Evolutionary conservation across 257 asterid genomes (phyloP).

Genomic region (Verbascum thapsus): DNA sequence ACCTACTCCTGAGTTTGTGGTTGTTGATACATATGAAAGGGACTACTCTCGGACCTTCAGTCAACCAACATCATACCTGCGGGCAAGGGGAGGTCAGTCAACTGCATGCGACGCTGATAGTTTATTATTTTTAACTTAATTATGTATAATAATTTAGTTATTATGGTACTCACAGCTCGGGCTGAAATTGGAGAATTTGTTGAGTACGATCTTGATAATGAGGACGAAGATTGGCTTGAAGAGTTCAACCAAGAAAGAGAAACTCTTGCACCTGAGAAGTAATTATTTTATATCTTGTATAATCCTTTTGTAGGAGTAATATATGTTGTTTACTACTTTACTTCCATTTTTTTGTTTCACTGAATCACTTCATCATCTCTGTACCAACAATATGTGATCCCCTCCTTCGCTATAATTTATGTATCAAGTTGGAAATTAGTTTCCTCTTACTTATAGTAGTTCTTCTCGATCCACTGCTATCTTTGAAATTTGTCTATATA

Average conservation of each 20-base stretch:
- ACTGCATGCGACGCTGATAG: slow-evolving; percentile 17
- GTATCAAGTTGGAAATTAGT: background rate
- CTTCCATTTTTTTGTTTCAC: slow-evolving; percentile 7
- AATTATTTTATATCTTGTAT: slow-evolving; percentile 36
- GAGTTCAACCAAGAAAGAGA: slow-evolving; percentile 79
- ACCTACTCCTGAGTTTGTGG: slow-evolving; percentile 90
- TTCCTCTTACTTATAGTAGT: background rate
- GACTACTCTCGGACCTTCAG: slow-evolving; percentile 87
- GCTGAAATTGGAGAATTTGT: slow-evolving; percentile 97
- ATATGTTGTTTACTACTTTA: background rate
- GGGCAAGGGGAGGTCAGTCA: slow-evolving; percentile 90
- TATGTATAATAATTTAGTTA: slow-evolving; percentile 24
- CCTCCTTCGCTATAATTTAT: background rate
- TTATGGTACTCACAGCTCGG: slow-evolving; percentile 61
- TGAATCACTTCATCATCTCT: slow-evolving; percentile 10
- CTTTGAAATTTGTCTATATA: background rate
- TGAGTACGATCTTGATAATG: slow-evolving; percentile 98
- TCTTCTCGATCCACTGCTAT: background rate
- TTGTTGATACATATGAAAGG: slow-evolving; percentile 94
- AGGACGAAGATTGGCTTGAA: slow-evolving; percentile 97
- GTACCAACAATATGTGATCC: slow-evolving; percentile 1
- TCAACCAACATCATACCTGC: slow-evolving; percentile 89
- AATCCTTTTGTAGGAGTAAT: slow-evolving; percentile 24
- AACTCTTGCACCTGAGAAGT: slow-evolving; percentile 74
- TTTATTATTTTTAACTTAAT: slow-evolving; percentile 18